Conservation (phyloP, 192 early-diverging fungal species). For the Podochytrium sp. region DNA sequence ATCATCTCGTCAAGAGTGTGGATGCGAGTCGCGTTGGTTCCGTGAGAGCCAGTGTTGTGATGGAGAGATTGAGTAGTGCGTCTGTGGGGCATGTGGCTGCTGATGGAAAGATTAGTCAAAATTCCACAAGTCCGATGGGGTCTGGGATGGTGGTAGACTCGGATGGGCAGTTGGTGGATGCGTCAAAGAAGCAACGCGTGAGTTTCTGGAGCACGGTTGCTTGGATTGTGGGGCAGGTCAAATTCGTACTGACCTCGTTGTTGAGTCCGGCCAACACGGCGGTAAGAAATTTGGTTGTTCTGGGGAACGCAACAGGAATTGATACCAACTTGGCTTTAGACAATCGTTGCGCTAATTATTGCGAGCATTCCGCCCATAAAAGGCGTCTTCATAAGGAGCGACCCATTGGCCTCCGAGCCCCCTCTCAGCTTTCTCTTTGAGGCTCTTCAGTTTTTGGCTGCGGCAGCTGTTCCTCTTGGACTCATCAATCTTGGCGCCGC, state of each 20-base stretch:
- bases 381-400: constrained; percentile 11
- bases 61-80: too few relatives aligned
- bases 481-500: constrained; percentile 44
- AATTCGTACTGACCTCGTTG: constrained; percentile 6
- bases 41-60: neutral
- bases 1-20: neutral
- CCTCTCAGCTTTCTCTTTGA: constrained; percentile 39
- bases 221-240: neutral
- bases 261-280: constrained; percentile 8
- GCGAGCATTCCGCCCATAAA: constrained; percentile 22
- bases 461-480: constrained; percentile 35
- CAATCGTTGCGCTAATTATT: constrained; percentile 32
- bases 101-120: too few relatives aligned
- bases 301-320: neutral
- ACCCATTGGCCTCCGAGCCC: constrained; percentile 21
- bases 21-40: neutral
- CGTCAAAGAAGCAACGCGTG: too few relatives aligned
- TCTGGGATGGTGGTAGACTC: too few relatives aligned
- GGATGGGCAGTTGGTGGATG: too few relatives aligned
- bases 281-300: neutral
- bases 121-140: too few relatives aligned
- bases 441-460: constrained; percentile 33
- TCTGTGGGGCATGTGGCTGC: too few relatives aligned
- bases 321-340: too few relatives aligned
- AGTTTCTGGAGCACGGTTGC: neutral